Percentiles rank a stretch among this genome's conserved stretches.
These are phyloP conservation scores for Yarrowia galli DNA, from an alignment of 1,139 yeast genomes.

Conservation along the genomic window DNA sequence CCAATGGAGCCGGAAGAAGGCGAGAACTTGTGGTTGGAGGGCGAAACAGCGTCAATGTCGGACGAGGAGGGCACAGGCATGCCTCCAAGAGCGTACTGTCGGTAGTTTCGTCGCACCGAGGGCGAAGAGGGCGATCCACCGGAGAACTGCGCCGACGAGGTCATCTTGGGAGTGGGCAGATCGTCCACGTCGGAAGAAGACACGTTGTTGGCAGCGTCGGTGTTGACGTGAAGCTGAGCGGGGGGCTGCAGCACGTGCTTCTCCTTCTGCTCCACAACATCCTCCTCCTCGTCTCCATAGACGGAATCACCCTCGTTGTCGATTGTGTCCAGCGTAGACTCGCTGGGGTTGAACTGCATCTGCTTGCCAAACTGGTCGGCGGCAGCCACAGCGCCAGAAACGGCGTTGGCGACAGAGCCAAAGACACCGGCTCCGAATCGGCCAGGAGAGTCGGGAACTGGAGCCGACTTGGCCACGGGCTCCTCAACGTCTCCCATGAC, in stretches of 20 bases:
- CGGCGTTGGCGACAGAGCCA: slow-evolving; percentile 14
- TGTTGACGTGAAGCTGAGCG: slow-evolving; percentile 30
- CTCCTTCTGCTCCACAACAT: not conserved
- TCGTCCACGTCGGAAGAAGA: slow-evolving; percentile 11
- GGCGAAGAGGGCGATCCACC: slow-evolving; percentile 19
- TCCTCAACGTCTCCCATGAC: slow-evolving; percentile 20
- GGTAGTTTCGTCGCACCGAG: slow-evolving; percentile 33
- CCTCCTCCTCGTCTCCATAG: slow-evolving; percentile 12
- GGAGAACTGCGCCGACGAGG: slow-evolving; percentile 17
- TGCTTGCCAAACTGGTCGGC: slow-evolving; percentile 36
- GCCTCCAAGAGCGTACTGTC: slow-evolving; percentile 36
- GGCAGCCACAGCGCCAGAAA: slow-evolving; percentile 31
- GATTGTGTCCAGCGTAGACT: slow-evolving; percentile 13
- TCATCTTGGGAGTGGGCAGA: slow-evolving; percentile 26
- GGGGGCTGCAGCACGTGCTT: slow-evolving; percentile 4
- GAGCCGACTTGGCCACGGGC: not conserved
- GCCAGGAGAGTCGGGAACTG: slow-evolving; percentile 17
- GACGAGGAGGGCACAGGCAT: slow-evolving; percentile 29
- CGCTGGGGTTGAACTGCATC: slow-evolving; percentile 39
- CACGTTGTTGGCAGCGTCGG: slow-evolving; percentile 22
- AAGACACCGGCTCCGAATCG: slow-evolving; percentile 22
- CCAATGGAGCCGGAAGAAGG: slow-evolving; percentile 22
- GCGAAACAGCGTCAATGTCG: slow-evolving; percentile 24
- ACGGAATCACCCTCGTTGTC: slow-evolving; percentile 7
- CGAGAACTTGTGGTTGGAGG: slow-evolving; percentile 30